A percentile compares a stretch with the other conserved stretches of the same genome.
Evolutionary conservation across 2,329 filamentous ascomycete species (phyloP).

Genomic region (Stagonosporopsis rhizophila): DNA sequence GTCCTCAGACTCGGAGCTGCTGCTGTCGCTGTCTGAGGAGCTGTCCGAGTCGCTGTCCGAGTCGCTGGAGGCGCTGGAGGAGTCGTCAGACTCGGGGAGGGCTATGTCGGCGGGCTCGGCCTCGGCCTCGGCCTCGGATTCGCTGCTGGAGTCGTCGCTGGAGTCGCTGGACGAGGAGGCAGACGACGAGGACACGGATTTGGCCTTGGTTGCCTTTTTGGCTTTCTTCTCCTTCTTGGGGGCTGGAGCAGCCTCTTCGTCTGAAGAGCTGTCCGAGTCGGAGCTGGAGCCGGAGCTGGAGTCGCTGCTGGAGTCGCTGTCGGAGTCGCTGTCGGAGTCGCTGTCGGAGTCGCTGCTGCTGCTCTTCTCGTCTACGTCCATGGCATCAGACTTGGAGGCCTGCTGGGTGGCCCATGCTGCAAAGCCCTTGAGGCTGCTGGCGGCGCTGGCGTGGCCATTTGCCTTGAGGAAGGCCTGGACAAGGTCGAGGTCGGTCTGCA

Average conservation of each 20-base stretch:
- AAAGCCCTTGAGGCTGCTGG: slow-evolving; percentile 34
- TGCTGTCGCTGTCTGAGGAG: slow-evolving; percentile 22
- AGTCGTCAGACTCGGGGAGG: slow-evolving; percentile 38
- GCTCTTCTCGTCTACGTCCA: slow-evolving; percentile 41
- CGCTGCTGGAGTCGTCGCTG: slow-evolving; percentile 32
- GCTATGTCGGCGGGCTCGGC: slow-evolving; percentile 35
- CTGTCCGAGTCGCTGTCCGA: slow-evolving; percentile 28
- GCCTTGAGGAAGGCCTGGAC: slow-evolving; percentile 45
- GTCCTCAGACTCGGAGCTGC: slow-evolving; percentile 37
- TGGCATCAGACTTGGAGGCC: slow-evolving; percentile 28
- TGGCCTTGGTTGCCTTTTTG: slow-evolving; percentile 27
- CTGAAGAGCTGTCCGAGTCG: slow-evolving; percentile 44
- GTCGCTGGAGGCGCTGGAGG: slow-evolving; percentile 37
- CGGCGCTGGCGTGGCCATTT: slow-evolving; percentile 44
- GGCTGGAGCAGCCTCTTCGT: slow-evolving; percentile 26
- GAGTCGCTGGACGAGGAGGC: slow-evolving; percentile 17
- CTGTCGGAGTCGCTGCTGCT: slow-evolving; percentile 31
- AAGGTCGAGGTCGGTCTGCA: slow-evolving; percentile 36
- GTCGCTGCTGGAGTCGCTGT: slow-evolving; percentile 14
- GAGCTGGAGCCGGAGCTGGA: slow-evolving; percentile 24
- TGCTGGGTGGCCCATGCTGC: slow-evolving; percentile 41
- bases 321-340: slow-evolving; percentile 16
- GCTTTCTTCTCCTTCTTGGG: slow-evolving; percentile 25
- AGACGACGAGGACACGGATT: slow-evolving; percentile 30
- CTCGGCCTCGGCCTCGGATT: slow-evolving; percentile 33